Evolutionary conservation across 2,329 filamentous ascomycete genomes (phyloP), one percentile per base, ranked within the genome.

Genomic region (Xylariales sp.): DNA sequence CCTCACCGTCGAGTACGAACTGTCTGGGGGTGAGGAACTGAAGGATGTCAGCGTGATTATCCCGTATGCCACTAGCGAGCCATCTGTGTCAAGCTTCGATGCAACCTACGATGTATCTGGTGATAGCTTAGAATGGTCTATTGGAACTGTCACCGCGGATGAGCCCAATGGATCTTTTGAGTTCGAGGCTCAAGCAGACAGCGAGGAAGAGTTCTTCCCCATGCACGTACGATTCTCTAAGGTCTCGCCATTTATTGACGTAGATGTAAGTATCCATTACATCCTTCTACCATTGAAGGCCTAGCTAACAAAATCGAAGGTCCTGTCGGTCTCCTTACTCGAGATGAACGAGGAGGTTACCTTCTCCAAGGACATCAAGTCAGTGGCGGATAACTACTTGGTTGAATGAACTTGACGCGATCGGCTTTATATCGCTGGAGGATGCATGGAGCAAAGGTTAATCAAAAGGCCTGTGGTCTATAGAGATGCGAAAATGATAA

Each of bases 161-260:
- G 95, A 93, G 60, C 69, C 82, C 14, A 89, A 74, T 29, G 93
- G 93, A 14, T 84, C 86, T 34, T 97, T 98, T 57, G 93, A 98
- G 63, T 97, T 98, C 52, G 93, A 97, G 65, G 88, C 89, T 1
- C 82, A 87, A 61, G 87, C 87, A 9, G 79, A 82, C 42, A 87
- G 90, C 51, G 93, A 97, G 60, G 84, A 88, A 43, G 90, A 96
- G 55, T 97, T 97, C 71, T 98, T 98, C 81, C 93, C 93, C 1
- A 97, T 98, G 90, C 84, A 79, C 40, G 82, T 97, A 46, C 78
- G 82, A 41, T 98, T 98, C 67, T 83, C 80, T 49, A 96, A 95
- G 76, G 77, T 80, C 31, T 80, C 76, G 44, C 91, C 93, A 20
- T 95, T 88, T 63, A 78, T 97, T 38, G 88, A 96, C 56, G 87